Percentiles rank a stretch among this genome's conserved stretches.
These are phyloP conservation scores for Oligophagozyma castellii DNA, from an alignment of 1,139 yeast genomes.

Conservation along the genomic window DNA sequence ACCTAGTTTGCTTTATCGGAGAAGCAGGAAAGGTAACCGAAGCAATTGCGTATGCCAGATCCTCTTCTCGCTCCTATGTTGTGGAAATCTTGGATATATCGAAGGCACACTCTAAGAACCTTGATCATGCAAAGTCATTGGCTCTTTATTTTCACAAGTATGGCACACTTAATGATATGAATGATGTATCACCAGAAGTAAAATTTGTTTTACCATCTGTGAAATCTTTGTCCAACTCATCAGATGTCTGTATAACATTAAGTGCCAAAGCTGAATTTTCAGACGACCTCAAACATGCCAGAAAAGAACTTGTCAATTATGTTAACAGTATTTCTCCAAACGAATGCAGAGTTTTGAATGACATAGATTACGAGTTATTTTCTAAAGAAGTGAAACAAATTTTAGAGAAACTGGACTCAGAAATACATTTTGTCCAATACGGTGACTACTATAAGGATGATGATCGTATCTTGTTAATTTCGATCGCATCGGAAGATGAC, in stretches of 20 bases:
- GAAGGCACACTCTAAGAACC: constrained; percentile 73
- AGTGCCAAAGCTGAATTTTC: constrained; percentile 30
- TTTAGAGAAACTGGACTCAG: constrained; percentile 34
- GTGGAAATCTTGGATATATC: constrained; percentile 70
- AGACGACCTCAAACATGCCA: constrained; percentile 36
- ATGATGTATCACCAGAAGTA: constrained; percentile 29
- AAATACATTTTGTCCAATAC: constrained; percentile 44
- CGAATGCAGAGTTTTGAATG: constrained; percentile 43
- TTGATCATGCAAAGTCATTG: constrained; percentile 60
- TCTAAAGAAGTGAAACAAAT: constrained; percentile 32
- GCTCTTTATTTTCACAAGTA: constrained; percentile 50
- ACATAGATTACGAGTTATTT: constrained; percentile 58
- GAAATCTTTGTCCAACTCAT: constrained; percentile 25
- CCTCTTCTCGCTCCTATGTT: constrained; percentile 38
- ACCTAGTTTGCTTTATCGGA: constrained; percentile 54
- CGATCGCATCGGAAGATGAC: constrained; percentile 35
- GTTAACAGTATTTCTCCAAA: constrained; percentile 68
- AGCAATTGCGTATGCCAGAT: constrained; percentile 46
- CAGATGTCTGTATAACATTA: constrained; percentile 31
- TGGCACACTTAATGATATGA: constrained; percentile 31
- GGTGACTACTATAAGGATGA: constrained; percentile 29
- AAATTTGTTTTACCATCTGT: constrained; percentile 43
- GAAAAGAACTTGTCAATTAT: constrained; percentile 53
- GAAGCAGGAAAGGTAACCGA: constrained; percentile 36
- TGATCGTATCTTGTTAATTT: constrained; percentile 33